These are phyloP conservation scores for Ehretia macrophylla DNA, from an alignment of 257 asterid genomes.

Conservation along the genomic window DNA sequence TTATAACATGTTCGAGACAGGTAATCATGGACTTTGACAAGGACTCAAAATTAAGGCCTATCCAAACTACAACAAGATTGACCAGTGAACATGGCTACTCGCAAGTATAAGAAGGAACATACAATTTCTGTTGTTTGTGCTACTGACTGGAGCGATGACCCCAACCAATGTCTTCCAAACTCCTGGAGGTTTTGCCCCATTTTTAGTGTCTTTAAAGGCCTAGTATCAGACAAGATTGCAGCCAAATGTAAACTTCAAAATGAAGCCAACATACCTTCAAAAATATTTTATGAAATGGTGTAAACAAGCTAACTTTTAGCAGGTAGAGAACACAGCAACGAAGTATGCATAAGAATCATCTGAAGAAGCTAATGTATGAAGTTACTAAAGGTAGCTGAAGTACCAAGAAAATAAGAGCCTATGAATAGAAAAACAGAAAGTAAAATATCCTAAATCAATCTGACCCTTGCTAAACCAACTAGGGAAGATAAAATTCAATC, in stretches of 20 bases:
- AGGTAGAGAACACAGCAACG: too few species aligned
- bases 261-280: background rate
- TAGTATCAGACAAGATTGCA: slow-evolving; percentile 16
- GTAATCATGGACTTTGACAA: background rate
- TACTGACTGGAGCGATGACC: slow-evolving; percentile 47
- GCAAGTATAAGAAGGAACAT: slow-evolving; percentile 17
- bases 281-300: background rate
- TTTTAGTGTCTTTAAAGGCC: slow-evolving; percentile 65
- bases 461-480: too few species aligned
- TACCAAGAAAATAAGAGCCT: too few species aligned
- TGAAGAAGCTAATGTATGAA: too few species aligned
- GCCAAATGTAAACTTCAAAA: background rate
- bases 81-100: background rate
- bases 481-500: too few species aligned
- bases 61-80: background rate
- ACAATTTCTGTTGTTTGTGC: slow-evolving; percentile 44
- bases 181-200: slow-evolving; percentile 69
- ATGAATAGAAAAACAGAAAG: too few species aligned
- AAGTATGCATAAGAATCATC: too few species aligned
- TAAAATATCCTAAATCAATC: too few species aligned
- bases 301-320: too few species aligned
- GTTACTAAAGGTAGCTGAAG: too few species aligned
- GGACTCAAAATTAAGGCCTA: background rate
- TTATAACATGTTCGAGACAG: too few species aligned
- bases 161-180: slow-evolving; percentile 66